Evolutionary conservation across 108 stramenopile species (phyloP).

Genomic region (Cylindrotheca closterium): DNA sequence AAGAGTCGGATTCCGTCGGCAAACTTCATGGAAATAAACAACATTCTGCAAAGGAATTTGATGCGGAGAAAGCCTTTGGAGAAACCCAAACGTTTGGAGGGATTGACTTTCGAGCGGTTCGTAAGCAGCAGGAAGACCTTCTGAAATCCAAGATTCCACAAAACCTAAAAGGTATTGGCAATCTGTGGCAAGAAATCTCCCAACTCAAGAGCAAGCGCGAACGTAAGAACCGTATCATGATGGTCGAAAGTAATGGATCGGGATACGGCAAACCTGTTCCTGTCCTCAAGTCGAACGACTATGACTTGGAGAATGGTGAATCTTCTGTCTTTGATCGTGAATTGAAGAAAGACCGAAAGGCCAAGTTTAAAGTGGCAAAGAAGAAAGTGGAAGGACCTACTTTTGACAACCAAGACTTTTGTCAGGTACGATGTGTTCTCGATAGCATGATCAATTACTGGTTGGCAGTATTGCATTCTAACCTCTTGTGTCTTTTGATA

Average conservation of each 20-base stretch:
- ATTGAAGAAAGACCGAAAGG: conserved; percentile 23
- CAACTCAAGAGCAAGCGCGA: conserved; percentile 44
- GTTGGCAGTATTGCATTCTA: too few relatives aligned
- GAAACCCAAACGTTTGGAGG: conserved; percentile 44
- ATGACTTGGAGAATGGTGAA: conserved; percentile 59
- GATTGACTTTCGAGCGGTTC: conserved; percentile 57
- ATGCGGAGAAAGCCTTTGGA: conserved; percentile 45
- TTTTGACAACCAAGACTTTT: too few relatives aligned
- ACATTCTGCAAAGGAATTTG: conserved; percentile 43
- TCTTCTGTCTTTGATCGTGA: conserved; percentile 61
- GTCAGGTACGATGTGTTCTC: too few relatives aligned
- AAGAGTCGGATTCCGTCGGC: conserved; percentile 39
- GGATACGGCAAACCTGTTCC: conserved; percentile 62
- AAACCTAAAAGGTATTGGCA: conserved; percentile 31
- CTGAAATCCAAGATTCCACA: conserved; percentile 37
- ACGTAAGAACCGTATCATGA: conserved; percentile 50
- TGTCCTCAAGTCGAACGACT: conserved; percentile 63
- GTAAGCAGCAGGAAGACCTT: conserved; percentile 37
- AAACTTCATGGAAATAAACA: conserved; percentile 37
- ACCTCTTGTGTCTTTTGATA: too few relatives aligned
- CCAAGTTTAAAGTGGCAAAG: conserved; percentile 15
- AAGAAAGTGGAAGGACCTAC: too few relatives aligned
- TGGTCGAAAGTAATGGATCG: conserved; percentile 44
- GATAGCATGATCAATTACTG: too few relatives aligned
- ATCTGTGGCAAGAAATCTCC: conserved; percentile 29